A percentile compares a stretch with the other conserved stretches of the same genome.
Evolutionary conservation across 2,329 filamentous ascomycete genomes (phyloP).

Genomic region (Elsinoe ampelina): DNA sequence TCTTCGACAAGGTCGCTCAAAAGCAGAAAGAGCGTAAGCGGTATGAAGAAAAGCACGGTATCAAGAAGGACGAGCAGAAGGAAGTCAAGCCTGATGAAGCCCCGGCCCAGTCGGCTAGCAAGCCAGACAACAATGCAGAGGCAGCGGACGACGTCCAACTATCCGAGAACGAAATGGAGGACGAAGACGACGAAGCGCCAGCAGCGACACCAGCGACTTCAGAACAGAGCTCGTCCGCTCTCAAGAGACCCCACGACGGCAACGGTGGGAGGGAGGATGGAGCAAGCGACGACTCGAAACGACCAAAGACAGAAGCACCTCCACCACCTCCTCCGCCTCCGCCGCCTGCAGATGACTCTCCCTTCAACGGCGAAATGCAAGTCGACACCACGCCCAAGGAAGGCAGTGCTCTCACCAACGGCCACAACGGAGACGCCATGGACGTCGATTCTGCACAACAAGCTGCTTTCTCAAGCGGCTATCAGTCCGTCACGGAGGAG

Average conservation of each 20-base stretch:
- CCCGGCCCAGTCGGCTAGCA: neutral
- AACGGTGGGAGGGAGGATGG: constrained; percentile 25
- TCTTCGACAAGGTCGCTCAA: constrained; percentile 77
- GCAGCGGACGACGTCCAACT: constrained; percentile 33
- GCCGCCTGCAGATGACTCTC: constrained; percentile 18
- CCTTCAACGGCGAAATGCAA: neutral
- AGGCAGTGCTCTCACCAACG: neutral
- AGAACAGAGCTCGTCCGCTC: constrained; percentile 21
- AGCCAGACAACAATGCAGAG: constrained; percentile 22
- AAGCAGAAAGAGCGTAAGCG: constrained; percentile 51
- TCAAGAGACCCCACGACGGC: constrained; percentile 28
- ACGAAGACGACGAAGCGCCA: constrained; percentile 16
- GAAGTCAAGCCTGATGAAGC: constrained; percentile 1
- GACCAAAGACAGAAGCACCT: constrained; percentile 23
- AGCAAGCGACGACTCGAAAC: constrained; percentile 24
- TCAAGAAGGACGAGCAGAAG: constrained; percentile 17
- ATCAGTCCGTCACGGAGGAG: neutral
- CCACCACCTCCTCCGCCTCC: constrained; percentile 32
- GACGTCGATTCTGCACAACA: constrained; percentile 5
- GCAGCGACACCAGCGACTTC: constrained; percentile 21
- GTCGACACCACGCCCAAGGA: constrained; percentile 12
- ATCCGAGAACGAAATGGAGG: constrained; percentile 20
- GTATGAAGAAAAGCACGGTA: constrained; percentile 26
- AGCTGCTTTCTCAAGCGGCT: neutral
- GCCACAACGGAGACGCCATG: neutral